Percentiles rank a stretch among this genome's conserved stretches.
phyloP scores from a whole-genome alignment of 2,329 filamentous ascomycete genomes.

The Juglanconis sp. region DNA sequence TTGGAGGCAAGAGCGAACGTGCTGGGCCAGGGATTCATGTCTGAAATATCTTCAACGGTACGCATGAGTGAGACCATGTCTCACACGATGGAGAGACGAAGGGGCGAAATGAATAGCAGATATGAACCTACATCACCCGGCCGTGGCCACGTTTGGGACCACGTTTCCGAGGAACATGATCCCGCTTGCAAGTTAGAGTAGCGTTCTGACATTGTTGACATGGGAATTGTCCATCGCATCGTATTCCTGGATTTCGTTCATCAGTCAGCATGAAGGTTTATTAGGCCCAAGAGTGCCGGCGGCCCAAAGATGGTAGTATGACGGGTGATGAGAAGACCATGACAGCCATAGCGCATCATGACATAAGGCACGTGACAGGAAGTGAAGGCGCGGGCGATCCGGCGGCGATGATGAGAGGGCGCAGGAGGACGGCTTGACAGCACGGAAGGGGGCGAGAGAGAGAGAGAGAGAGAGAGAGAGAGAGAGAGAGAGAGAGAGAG shows the following conservation, averaged over 20 bases:
- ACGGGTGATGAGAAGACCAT: constrained; percentile 18
- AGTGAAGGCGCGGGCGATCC: background rate
- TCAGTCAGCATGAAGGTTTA: background rate
- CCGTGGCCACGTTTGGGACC: constrained; percentile 61
- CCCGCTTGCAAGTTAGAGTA: constrained; percentile 60
- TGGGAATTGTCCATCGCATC: constrained; percentile 44
- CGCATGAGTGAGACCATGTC: background rate
- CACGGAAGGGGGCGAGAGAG: constrained; percentile 7
- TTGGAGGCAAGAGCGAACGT: background rate
- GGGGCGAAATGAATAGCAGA: background rate
- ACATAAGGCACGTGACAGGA: background rate
- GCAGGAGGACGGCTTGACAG: background rate
- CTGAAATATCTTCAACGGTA: background rate
- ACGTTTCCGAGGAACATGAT: constrained; percentile 62
- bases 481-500: constrained; percentile 10
- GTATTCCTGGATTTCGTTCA: constrained; percentile 34
- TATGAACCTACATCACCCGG: constrained; percentile 46
- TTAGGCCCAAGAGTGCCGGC: background rate
- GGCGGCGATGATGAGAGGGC: background rate
- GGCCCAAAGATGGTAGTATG: background rate
- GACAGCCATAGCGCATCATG: constrained; percentile 9
- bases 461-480: constrained; percentile 7
- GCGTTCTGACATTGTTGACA: constrained; percentile 61
- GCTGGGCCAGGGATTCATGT: background rate
- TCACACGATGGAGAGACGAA: background rate